These are phyloP conservation scores for Dianthus caryophyllus DNA, from an alignment of 148 eudicot species.

Conservation along the genomic window DNA sequence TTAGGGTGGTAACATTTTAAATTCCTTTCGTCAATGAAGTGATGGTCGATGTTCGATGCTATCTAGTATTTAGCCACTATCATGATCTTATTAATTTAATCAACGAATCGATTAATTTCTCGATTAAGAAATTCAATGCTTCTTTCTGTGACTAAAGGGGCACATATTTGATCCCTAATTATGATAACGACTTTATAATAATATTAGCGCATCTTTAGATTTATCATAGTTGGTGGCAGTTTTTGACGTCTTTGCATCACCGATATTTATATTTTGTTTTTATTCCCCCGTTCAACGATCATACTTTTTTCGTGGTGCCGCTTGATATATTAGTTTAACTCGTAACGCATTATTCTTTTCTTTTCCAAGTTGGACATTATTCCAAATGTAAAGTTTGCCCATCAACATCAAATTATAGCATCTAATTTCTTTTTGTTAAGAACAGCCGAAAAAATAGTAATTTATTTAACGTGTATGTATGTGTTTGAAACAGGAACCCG, in stretches of 20 bases:
- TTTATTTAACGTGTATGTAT: background rate
- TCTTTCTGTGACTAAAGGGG: conserved; percentile 19
- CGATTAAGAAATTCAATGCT: conserved; percentile 14
- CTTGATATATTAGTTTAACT: conserved; percentile 3
- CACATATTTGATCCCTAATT: conserved; percentile 11
- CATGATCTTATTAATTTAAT: conserved; percentile 7
- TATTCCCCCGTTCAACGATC: conserved; percentile 8
- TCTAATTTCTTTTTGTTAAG: background rate
- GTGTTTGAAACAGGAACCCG: conserved; percentile 34
- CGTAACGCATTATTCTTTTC: conserved; percentile 4
- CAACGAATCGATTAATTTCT: background rate
- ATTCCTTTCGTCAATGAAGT: conserved; percentile 1
- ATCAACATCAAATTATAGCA: conserved; percentile 10
- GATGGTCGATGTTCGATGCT: conserved; percentile 3
- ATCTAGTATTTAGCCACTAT: background rate
- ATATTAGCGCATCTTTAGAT: conserved; percentile 22
- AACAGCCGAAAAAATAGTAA: background rate
- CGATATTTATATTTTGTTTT: conserved; percentile 3
- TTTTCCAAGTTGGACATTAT: conserved; percentile 1
- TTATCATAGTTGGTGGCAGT: conserved; percentile 19
- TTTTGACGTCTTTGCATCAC: conserved; percentile 16
- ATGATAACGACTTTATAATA: background rate
- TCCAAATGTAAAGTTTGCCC: conserved; percentile 8
- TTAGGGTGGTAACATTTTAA: conserved; percentile 11
- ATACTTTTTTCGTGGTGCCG: conserved; percentile 8